phyloP scores from a whole-genome alignment of 139 green algal species.

The Haematococcus lacustris region DNA sequence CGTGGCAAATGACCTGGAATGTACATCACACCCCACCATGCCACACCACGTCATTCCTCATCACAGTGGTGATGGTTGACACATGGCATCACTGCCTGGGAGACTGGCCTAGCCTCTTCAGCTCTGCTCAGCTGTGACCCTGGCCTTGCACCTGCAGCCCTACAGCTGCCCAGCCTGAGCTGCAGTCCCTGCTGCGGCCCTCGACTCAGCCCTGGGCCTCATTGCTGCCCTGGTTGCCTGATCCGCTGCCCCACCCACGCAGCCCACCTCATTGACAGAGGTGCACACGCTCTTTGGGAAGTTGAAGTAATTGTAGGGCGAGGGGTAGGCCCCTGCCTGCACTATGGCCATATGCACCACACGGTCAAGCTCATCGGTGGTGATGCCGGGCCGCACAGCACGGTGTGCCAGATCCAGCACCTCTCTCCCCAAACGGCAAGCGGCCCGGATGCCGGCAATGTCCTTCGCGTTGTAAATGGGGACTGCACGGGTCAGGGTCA shows the following conservation, averaged over 20 bases:
- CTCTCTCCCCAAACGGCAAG: constrained; percentile 46
- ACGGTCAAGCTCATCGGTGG: constrained; percentile 86
- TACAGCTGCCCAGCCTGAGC: too few species aligned
- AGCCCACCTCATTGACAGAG: constrained; percentile 87
- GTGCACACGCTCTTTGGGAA: constrained; percentile 97
- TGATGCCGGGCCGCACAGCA: constrained; percentile 55
- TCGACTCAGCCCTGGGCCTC: too few species aligned
- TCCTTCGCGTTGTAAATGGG: constrained; percentile 51
- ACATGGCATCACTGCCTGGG: too few species aligned
- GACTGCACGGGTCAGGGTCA: constrained; percentile 1
- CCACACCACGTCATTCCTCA: neutral
- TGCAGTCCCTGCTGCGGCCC: too few species aligned
- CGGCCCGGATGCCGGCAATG: constrained; percentile 62
- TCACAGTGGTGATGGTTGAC: neutral
- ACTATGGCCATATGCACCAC: constrained; percentile 82
- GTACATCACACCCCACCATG: neutral
- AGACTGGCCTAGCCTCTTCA: too few species aligned
- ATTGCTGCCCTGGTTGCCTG: too few species aligned
- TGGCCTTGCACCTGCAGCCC: too few species aligned
- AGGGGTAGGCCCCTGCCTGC: constrained; percentile 76
- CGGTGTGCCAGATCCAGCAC: constrained; percentile 76
- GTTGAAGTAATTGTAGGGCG: constrained; percentile 87
- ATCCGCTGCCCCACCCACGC: too few species aligned
- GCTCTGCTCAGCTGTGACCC: too few species aligned
- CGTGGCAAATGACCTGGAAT: constrained; percentile 91